Evolutionary conservation across 192 early-diverging fungal species (phyloP), one percentile per base, ranked within the genome.

Genomic region (Coemansia sp.): DNA sequence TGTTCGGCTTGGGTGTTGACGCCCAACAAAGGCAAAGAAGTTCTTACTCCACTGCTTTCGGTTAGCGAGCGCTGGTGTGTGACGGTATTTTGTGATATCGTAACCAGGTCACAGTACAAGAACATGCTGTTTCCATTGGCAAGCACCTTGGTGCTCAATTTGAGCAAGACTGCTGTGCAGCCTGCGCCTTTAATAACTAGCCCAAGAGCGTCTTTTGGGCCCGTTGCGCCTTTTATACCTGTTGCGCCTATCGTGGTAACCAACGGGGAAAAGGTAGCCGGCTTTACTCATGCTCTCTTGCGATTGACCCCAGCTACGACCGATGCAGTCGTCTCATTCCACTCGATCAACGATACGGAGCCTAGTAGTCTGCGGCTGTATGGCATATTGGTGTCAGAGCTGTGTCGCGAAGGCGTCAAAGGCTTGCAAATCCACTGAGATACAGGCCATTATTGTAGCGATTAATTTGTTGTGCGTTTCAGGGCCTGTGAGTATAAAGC

Each of bases 11-110:
- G 10, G 26, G 31, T 26, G n/a, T 55, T 31, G 51, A 33, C 28
- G 24, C 28, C 31, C 51, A 55, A 55, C 6, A 33, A 55, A 16
- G 51, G 51, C 6, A 55, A 55, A 14, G 14, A 2, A 2, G 28
- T 16, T 31, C 51, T 33, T 16, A 28, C 51, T 55, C 28, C 51
- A 7, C 51, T 55, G 14, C 14, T 55, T n/a, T 55, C 24, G 13
- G 51, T 55, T 16, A 55, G 51, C 51, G 51, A 55, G 26, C 51
- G 51, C 26, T 55, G 51, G 28, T 55, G 51, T 7, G 28, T 26
- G 10, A 26, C 51, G 14, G 51, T 26, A 55, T 55, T 55, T 55
- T 33, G 51, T 14, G 51, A 31, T 5, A 7, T 31, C 31, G 6
- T 33, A n/a, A 55, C 26, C 13, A 55, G 26, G 21, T n/a, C 51